Evolutionary conservation across 2,329 filamentous ascomycete species (phyloP), one percentile per base, ranked within the genome.

Genomic region (Aureobasidium sp.): DNA sequence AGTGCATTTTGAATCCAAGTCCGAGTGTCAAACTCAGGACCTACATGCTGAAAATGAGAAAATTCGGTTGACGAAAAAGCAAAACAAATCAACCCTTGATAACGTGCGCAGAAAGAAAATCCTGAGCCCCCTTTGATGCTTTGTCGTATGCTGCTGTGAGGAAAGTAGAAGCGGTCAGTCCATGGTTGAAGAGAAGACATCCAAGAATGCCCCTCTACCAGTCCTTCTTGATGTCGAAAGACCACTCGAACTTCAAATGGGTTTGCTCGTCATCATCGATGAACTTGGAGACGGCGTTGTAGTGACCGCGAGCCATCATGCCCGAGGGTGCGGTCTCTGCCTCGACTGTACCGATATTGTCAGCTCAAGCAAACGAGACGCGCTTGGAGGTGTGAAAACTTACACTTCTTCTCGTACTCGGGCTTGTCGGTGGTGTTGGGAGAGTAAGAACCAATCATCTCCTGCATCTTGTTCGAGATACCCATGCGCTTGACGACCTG

Each of bases 401-500:
- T 84, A 96, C 92, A 97, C 74, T 88, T 89, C 84, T 97, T 97
- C 76, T 86, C 86, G 77, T 97, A 95, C 66, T 87, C 76, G 11
- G 88, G 86, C 77, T 90, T 90, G 77, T 91, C 89, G 66, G 91
- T 88, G 20, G 93, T 97, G 80, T 88, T 97, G 67, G 94, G 94
- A 61, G 91, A 89, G 73, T 93, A 99, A 70, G 90, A 96, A 69
- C 93, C 91, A 83, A 99, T 89, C 94, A 99, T 99, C 81, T 97
- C 93, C 70, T 95, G 89, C 72, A 94, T 89, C 84, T 97, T 99
- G 80, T 88, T 90, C 65, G 85, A 85, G 74, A 97, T 83, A 61
- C 90, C 89, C 82, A 91, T 91, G 70, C 92, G 84, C 83, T 94
- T 96, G 66, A 97, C 89, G 44, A 91, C 84, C 79, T 99, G 94